Evolutionary conservation across 2,329 filamentous ascomycete genomes (phyloP), one percentile per base, ranked within the genome.

Genomic region (Pseudogymnoascus sp.): DNA sequence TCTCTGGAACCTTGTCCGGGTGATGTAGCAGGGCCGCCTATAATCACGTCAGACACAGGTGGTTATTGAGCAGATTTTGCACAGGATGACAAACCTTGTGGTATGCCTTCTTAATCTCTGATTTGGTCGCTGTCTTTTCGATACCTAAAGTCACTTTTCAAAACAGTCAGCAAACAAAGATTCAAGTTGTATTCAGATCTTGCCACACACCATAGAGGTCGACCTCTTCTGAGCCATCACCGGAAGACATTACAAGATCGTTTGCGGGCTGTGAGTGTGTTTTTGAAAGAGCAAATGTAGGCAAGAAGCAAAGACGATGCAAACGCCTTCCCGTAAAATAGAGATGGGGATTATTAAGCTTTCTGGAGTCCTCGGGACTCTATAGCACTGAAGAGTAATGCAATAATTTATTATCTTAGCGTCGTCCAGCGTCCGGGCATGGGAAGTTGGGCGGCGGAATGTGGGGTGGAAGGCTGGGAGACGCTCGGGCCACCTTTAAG

Each of bases 71-170:
- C 25, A 42, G 40, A 31, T 60, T 61, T 61, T 62, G 59, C 35
- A 59, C 25, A 62, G 63, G 38, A 50, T 64, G 60, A 73, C 78
- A 70, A 70, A 92, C 92, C 84, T 96, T 97, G 78, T 93, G 89
- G 78, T 97, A 97, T 66, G 92, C 92, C 78, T 96, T 96, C 76
- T 94, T 95, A 77, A 97, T 89, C 71, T 96, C 90, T 63, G 88
- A 84, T 71, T 88, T 87, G 66, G 81, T 86, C 61, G 92, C 90
- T 66, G 79, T 79, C 74, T 82, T 88, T 61, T 87, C 80, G 70
- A 97, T 83, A 65, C 85, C 89, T 66, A 97, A 85, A 70, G 96
- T 81, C 78, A 88, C 92, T 60, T 10, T 96, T 72, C 63, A 66
- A 62, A n/a, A 42, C 8, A 62, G 65, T 77, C 65, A 78, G 64